Base-by-base conservation (phyloP, 495 filamentous ascomycete genomes). In the Apiosordaria backusii region DNA sequence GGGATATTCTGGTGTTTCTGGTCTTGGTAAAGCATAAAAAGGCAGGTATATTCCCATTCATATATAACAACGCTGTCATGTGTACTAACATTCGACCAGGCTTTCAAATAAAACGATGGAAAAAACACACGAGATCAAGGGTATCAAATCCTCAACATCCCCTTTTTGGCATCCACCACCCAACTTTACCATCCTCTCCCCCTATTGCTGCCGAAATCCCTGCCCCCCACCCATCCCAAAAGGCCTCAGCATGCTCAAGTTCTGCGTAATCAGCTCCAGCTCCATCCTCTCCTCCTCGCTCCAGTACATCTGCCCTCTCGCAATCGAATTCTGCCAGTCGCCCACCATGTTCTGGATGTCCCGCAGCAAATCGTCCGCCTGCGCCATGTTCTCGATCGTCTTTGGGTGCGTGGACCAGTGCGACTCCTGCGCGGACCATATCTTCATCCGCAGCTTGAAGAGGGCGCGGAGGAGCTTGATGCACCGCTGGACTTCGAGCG, bases 311-410 rank as follows among this genome's bases (percentile, higher is more conserved):
- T 50, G 19, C 26, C 40, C 63, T 63, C 57, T 57, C 0, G 35
- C 9, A 15, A 45, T 45, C 9, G 9, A 13, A 15, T 29, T 4
- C n/a, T 35, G 6, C 71, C 71, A 65, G 1, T 50, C 50, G 0
- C 4, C 26, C 23, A 67, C 68, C 21, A 72, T 65, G n/a, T 59
- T n/a, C 21, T 65, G 16, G 1, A 72, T 66, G 45, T 72, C 71
- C 1, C 15, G 18, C 7, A 68, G 0, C 2, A 72, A 26, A 4
- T 63, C 63, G 1, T 68, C 58, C 0, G 67, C 66, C 50, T 68
- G 61, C 4, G 15, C 18, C 55, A 50, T 62, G 27, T 60, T 65
- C 61, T 65, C 57, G 0, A 18, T 2, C n/a, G 60, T 45, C 18
- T 45, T 35, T 1, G 15, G 60, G n/a, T 63, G 60, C 27, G 66